Base-by-base conservation (phyloP, 257 asterid genomes). In the Paulownia fortunei region DNA sequence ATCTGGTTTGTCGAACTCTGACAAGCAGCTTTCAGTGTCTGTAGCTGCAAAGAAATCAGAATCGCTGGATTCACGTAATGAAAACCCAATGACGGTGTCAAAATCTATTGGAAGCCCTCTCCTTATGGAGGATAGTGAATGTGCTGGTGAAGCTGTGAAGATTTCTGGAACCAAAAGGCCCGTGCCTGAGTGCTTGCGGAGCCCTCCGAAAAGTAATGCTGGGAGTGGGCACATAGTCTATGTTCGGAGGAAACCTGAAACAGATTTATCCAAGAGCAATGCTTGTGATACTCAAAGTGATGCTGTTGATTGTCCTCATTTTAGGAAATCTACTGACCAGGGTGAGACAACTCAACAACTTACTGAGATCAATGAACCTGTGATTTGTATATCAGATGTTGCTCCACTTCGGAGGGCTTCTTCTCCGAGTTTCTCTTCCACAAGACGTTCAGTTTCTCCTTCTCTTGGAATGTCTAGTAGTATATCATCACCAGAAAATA, bases 231-330 rank as follows among this genome's bases (percentile, higher is more conserved):
- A 82, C 87, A 90, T 87, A 71, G 97, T 92, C 16, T 92, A 92
- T 79, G 92, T 89, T 79, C 87, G 96, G 59, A 88, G 96, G 81
- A 92, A 83, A 85, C 87, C 88, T 69, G 97, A 92, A 74, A 66
- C 80, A n/a, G 92, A 86, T 56, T 71, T 72, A 24, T 73, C 79
- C 64, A 87, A 82, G 82, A 62, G 72, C 46, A 80, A 72, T 69
- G 34, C 73, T 60, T 80, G 73, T 54, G 83, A 77, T 73, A 67
- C 65, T 63, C 87, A 60, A 73, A 73, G 52, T 23, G 78, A 51
- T 77, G 63, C 72, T 72, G 52, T 73, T 69, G 86, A 78, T 74
- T 24, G 44, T 79, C 77, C 83, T 64, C 84, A 60, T 63, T 55
- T 13, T 37, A 82, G 55, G 64, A 82, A 86, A 73, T 66, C 82